Evolutionary conservation across 176 grass and related monocot species (phyloP).

Genomic region (Triticum dicoccoides): DNA sequence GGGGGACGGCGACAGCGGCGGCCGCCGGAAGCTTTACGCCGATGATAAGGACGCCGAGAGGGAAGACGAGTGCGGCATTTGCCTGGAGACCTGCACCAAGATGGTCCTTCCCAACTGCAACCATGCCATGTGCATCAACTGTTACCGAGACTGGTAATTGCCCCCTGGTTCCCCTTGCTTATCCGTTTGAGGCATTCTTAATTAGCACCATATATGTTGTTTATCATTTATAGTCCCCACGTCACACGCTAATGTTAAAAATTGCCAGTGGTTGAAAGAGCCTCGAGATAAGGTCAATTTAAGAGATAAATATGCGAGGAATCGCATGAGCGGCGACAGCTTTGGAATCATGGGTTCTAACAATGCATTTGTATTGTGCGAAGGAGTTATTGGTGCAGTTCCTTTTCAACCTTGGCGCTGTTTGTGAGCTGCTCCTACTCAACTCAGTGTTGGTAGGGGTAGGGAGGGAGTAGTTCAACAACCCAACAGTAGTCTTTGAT

Average conservation of each 20-base stretch:
- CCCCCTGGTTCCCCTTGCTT: constrained; percentile 25
- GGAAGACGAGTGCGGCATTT: constrained; percentile 96
- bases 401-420: constrained; percentile 15
- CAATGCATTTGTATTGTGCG: not conserved
- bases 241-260: constrained; percentile 37
- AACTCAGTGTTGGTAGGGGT: not conserved
- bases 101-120: constrained; percentile 94
- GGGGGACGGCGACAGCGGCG: constrained; percentile 35
- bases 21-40: constrained; percentile 50
- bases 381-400: not conserved
- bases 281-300: constrained; percentile 11
- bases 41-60: constrained; percentile 69
- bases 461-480: constrained; percentile 33
- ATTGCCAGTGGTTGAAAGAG: constrained; percentile 26
- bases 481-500: not conserved
- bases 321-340: constrained; percentile 20
- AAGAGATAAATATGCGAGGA: constrained; percentile 1
- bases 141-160: constrained; percentile 89
- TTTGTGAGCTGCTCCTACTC: constrained; percentile 28
- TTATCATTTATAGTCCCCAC: constrained; percentile 32
- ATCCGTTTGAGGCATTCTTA: constrained; percentile 29
- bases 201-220: constrained; percentile 12
- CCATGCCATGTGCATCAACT: constrained; percentile 96
- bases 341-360: constrained; percentile 1
- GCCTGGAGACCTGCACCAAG: constrained; percentile 91